phyloP scores from a whole-genome alignment of 768 basidiomycete species.

The Xerocomus brunneocitrinus region DNA sequence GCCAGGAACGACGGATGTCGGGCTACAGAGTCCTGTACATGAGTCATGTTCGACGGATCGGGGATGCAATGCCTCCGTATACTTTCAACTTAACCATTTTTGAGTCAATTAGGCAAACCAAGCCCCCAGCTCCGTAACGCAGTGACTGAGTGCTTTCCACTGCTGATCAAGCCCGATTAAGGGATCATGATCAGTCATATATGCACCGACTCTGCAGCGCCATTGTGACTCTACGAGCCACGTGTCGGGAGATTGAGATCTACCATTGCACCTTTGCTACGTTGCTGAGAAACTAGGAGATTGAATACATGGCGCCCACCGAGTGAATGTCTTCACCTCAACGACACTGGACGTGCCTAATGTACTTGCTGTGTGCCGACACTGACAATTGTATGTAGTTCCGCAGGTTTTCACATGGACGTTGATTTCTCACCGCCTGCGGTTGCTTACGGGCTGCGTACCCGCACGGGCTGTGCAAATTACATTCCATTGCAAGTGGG shows the following conservation, averaged over 20 bases:
- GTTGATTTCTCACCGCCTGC: conserved; percentile 20
- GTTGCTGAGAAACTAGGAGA: conserved; percentile 10
- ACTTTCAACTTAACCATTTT: conserved; percentile 12
- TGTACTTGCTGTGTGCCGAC: conserved; percentile 17
- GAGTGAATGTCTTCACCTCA: background rate
- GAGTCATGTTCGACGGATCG: conserved; percentile 9
- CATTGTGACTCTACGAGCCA: conserved; percentile 8
- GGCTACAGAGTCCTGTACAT: conserved; percentile 5
- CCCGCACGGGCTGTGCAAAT: conserved; percentile 22
- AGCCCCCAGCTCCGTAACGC: conserved; percentile 7
- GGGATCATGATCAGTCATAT: conserved; percentile 8
- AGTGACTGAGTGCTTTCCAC: conserved; percentile 13
- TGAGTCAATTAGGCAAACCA: conserved; percentile 3
- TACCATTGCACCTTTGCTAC: conserved; percentile 8
- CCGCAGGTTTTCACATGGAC: conserved; percentile 17
- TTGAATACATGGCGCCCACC: background rate
- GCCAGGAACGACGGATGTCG: conserved; percentile 22
- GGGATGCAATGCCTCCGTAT: conserved; percentile 4
- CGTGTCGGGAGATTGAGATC: conserved; percentile 17
- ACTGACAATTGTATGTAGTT: conserved; percentile 13
- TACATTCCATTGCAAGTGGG: background rate
- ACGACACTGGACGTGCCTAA: background rate
- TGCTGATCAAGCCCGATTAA: conserved; percentile 18
- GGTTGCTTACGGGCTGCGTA: conserved; percentile 18
- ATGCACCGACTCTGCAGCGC: conserved; percentile 12